A percentile compares a stretch with the other conserved stretches of the same genome.
These are phyloP conservation scores for Globisporangium middletonii DNA, from an alignment of 352 stramenopile species.

Conservation along the genomic window DNA sequence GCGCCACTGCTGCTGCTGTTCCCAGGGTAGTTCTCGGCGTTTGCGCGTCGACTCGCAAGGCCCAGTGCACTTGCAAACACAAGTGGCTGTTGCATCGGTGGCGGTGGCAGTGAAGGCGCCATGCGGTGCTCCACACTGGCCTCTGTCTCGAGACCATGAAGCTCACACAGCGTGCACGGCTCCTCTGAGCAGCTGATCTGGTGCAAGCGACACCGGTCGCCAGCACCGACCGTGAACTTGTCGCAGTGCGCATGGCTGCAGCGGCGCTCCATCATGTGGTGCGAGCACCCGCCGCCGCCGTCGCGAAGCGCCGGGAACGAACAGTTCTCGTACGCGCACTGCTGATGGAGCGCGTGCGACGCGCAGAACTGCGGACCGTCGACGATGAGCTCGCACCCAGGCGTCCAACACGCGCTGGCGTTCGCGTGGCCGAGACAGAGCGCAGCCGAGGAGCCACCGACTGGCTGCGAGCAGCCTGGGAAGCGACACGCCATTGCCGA, in stretches of 20 bases:
- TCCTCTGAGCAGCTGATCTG: slow-evolving; percentile 40
- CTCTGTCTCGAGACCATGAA: slow-evolving; percentile 15
- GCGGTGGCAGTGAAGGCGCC: neutral
- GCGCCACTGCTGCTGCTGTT: slow-evolving; percentile 2
- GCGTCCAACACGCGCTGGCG: slow-evolving; percentile 54
- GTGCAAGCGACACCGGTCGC: slow-evolving; percentile 38
- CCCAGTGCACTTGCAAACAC: no score
- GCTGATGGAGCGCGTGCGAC: slow-evolving; percentile 38
- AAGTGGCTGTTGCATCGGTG: neutral
- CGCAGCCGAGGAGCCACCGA: slow-evolving; percentile 11
- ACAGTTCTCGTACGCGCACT: slow-evolving; percentile 59
- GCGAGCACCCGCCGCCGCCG: slow-evolving; percentile 31
- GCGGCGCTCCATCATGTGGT: slow-evolving; percentile 32
- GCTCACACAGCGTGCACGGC: slow-evolving; percentile 45
- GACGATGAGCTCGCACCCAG: slow-evolving; percentile 58
- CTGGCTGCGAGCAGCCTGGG: slow-evolving; percentile 28
- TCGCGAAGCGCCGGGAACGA: slow-evolving; percentile 25
- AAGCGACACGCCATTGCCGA: slow-evolving; percentile 29
- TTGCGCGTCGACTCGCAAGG: neutral
- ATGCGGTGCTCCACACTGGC: neutral
- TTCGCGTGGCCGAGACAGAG: slow-evolving; percentile 48
- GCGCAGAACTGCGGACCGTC: slow-evolving; percentile 47
- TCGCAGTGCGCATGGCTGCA: slow-evolving; percentile 59
- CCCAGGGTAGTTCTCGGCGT: slow-evolving; percentile 7
- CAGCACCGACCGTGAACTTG: slow-evolving; percentile 40